A percentile compares a stretch with the other conserved stretches of the same genome.
phyloP scores from a whole-genome alignment of 768 basidiomycete species.

The Auriculariales sp. region DNA sequence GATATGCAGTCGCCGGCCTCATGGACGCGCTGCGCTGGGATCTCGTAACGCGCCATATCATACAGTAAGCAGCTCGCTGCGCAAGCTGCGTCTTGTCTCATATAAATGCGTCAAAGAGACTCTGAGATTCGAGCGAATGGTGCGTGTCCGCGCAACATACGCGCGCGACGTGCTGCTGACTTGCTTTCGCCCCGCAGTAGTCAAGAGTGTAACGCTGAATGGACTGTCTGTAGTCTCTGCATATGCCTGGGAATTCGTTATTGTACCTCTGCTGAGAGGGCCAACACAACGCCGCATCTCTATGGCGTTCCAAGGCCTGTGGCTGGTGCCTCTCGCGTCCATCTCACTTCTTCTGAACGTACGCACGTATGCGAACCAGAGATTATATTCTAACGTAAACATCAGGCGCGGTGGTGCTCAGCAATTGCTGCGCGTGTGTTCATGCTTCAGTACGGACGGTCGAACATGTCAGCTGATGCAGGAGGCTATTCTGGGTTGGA shows the following conservation, averaged over 20 bases:
- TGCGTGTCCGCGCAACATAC: slow-evolving; percentile 1
- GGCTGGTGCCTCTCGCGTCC: slow-evolving; percentile 67
- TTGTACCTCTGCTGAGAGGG: slow-evolving; percentile 50
- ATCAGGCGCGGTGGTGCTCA: slow-evolving; percentile 63
- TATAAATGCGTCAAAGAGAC: slow-evolving; percentile 33
- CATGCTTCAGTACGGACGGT: slow-evolving; percentile 53
- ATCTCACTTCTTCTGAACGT: slow-evolving; percentile 74
- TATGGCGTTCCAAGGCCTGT: slow-evolving; percentile 63
- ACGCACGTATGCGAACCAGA: slow-evolving; percentile 15
- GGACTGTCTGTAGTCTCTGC: slow-evolving; percentile 55
- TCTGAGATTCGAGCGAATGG: slow-evolving; percentile 54
- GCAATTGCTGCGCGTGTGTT: slow-evolving; percentile 64
- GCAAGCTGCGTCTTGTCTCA: slow-evolving; percentile 4
- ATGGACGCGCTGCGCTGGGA: slow-evolving; percentile 65
- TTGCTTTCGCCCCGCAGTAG: slow-evolving; percentile 18
- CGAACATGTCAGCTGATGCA: slow-evolving; percentile 28
- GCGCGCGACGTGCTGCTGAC: not conserved
- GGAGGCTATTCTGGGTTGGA: slow-evolving; percentile 30
- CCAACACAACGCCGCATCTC: slow-evolving; percentile 47
- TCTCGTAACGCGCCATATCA: slow-evolving; percentile 39
- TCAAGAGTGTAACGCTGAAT: slow-evolving; percentile 66
- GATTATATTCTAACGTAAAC: slow-evolving; percentile 7
- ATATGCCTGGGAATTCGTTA: slow-evolving; percentile 58
- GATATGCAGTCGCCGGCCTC: slow-evolving; percentile 44
- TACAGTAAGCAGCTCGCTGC: slow-evolving; percentile 31